Conservation (phyloP, 305 asterid genomes). For the Fraxinus greggii region DNA sequence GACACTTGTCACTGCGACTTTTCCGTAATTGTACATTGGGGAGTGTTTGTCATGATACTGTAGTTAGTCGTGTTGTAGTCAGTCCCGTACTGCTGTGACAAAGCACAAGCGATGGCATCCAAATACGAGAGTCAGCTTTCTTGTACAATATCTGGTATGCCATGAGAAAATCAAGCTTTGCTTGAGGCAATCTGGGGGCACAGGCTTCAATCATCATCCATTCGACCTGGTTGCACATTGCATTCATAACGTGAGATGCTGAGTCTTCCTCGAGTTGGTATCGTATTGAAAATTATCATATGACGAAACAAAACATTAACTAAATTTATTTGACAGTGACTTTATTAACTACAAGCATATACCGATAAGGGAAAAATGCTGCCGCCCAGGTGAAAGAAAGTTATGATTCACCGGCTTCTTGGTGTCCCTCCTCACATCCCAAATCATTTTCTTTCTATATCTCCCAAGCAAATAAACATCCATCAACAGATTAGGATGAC, state of each 20-base stretch:
- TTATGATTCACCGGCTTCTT: neutral
- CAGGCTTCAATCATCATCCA: neutral
- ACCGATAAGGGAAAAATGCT: neutral
- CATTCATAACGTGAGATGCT: neutral
- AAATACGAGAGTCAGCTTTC: neutral
- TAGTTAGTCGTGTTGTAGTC: too few relatives aligned
- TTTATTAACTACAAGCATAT: neutral
- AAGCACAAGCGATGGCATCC: neutral
- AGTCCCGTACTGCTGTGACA: neutral
- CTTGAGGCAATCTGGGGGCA: neutral
- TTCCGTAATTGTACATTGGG: neutral
- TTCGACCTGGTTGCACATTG: neutral
- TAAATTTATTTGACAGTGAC: neutral
- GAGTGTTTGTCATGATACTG: neutral
- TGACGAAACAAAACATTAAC: too few relatives aligned
- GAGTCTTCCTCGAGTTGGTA: neutral
- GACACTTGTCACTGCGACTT: too few relatives aligned
- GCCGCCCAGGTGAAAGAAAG: neutral
- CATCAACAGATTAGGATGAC: neutral
- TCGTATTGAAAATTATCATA: too few relatives aligned
- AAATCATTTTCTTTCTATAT: neutral
- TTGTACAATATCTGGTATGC: neutral
- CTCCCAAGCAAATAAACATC: neutral
- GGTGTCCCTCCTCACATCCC: neutral
- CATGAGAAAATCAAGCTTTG: neutral